phyloP scores from a whole-genome alignment of 768 basidiomycete species.

The Amylocystis lapponica region DNA sequence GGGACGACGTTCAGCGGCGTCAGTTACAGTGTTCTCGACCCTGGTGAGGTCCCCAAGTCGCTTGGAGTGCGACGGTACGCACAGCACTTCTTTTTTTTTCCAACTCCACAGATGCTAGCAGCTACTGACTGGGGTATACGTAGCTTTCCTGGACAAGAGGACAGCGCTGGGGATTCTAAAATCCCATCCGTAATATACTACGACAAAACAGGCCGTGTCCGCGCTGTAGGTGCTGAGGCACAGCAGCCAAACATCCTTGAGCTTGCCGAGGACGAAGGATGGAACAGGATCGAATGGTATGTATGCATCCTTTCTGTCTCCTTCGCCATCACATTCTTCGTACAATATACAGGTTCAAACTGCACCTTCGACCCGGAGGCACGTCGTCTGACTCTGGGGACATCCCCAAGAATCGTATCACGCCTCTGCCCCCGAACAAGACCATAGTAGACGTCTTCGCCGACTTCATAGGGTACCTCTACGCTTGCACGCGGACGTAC shows the following conservation, averaged over 20 bases:
- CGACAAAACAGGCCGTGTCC: constrained; percentile 31
- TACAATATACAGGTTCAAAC: constrained; percentile 21
- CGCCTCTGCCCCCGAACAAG: constrained; percentile 38
- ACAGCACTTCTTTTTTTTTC: background rate
- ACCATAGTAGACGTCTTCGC: constrained; percentile 37
- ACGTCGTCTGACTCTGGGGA: constrained; percentile 29
- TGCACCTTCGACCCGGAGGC: constrained; percentile 4
- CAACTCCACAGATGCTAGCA: background rate
- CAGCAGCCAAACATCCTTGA: background rate
- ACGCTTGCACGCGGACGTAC: constrained; percentile 36
- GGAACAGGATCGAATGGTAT: constrained; percentile 22
- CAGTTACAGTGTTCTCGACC: constrained; percentile 36
- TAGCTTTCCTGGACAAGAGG: constrained; percentile 38
- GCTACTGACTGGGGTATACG: background rate
- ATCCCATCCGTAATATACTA: constrained; percentile 46
- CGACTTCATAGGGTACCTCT: constrained; percentile 43
- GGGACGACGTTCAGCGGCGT: constrained; percentile 49
- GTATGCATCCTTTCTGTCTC: constrained; percentile 19
- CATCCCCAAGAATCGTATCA: constrained; percentile 30
- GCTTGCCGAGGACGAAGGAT: background rate
- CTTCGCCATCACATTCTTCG: constrained; percentile 35
- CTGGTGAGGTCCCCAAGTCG: constrained; percentile 27
- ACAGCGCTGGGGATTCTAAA: constrained; percentile 34
- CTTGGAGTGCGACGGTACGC: constrained; percentile 5
- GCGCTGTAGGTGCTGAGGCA: constrained; percentile 42